phyloP scores from a whole-genome alignment of 2,329 filamentous ascomycete species.

The Endothia cerciana region DNA sequence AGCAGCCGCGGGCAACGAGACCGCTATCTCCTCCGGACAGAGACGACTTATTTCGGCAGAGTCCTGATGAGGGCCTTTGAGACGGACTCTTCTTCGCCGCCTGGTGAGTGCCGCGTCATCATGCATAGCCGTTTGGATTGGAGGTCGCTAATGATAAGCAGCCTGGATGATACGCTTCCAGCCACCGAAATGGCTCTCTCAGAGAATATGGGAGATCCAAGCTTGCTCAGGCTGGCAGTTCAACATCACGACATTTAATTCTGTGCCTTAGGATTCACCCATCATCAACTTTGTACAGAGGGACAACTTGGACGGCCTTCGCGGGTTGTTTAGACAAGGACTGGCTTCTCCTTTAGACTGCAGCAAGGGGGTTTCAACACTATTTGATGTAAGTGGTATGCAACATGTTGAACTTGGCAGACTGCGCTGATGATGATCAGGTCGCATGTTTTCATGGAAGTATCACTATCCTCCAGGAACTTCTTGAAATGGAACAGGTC shows the following conservation, averaged over 20 bases:
- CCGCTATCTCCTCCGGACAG: background rate
- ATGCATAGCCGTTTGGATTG: too few species aligned
- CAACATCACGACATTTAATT: background rate
- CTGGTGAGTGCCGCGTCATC: background rate
- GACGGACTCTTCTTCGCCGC: background rate
- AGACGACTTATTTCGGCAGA: background rate
- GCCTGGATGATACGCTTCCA: constrained; percentile 4
- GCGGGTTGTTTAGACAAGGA: background rate
- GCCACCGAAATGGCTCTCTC: constrained; percentile 11
- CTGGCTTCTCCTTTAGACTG: constrained; percentile 16
- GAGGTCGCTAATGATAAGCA: background rate
- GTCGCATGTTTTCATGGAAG: accelerated
- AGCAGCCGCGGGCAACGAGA: background rate
- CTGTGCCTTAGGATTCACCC: background rate
- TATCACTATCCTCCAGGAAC: background rate
- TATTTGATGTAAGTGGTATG: constrained; percentile 4
- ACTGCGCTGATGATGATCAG: background rate
- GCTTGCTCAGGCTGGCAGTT: constrained; percentile 16
- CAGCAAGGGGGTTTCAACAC: accelerated
- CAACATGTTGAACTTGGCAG: background rate
- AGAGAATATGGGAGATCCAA: constrained; percentile 5
- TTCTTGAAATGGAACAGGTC: background rate
- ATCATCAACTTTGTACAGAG: background rate
- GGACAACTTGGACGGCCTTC: background rate
- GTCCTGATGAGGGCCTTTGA: background rate